Evolutionary conservation across 768 basidiomycete species (phyloP).

Genomic region (Tylopilus subfusipes): DNA sequence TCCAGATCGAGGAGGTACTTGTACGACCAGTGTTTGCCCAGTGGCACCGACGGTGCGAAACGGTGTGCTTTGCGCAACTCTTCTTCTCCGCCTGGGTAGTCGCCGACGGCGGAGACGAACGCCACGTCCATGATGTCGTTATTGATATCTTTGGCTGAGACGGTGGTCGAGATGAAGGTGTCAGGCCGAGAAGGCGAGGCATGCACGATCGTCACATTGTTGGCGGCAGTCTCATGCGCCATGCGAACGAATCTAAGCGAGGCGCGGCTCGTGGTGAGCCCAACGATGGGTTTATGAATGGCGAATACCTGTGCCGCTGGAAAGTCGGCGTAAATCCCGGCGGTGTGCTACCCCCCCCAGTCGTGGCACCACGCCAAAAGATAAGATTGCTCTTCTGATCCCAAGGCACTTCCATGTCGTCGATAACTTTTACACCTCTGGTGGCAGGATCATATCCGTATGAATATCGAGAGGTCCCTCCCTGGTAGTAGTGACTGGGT

Average conservation of each 20-base stretch:
- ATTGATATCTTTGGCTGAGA: conserved; percentile 63
- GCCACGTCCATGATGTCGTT: conserved; percentile 81
- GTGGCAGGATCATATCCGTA: conserved; percentile 82
- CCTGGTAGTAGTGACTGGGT: conserved; percentile 95
- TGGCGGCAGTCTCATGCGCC: conserved; percentile 49
- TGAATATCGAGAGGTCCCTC: conserved; percentile 74
- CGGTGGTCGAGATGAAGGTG: conserved; percentile 55
- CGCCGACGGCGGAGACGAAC: conserved; percentile 75
- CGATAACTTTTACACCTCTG: conserved; percentile 68
- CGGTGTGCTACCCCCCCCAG: conserved; percentile 88
- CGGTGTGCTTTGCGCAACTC: conserved; percentile 63
- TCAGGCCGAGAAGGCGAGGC: conserved; percentile 59
- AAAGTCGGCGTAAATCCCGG: conserved; percentile 79
- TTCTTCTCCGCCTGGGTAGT: conserved; percentile 73
- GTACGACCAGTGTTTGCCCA: conserved; percentile 88
- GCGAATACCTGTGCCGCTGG: conserved; percentile 73
- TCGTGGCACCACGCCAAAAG: conserved; percentile 96
- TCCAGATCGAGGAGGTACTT: conserved; percentile 92
- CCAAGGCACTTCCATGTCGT: conserved; percentile 88
- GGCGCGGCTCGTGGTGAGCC: background rate
- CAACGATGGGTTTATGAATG: conserved; percentile 2
- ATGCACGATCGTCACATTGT: conserved; percentile 64
- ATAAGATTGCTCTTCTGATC: conserved; percentile 81
- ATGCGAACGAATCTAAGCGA: conserved; percentile 64
- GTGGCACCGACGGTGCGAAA: conserved; percentile 69